Conservation (phyloP, 1,139 yeast genomes). For the Magnusiomyces starmeri region DNA sequence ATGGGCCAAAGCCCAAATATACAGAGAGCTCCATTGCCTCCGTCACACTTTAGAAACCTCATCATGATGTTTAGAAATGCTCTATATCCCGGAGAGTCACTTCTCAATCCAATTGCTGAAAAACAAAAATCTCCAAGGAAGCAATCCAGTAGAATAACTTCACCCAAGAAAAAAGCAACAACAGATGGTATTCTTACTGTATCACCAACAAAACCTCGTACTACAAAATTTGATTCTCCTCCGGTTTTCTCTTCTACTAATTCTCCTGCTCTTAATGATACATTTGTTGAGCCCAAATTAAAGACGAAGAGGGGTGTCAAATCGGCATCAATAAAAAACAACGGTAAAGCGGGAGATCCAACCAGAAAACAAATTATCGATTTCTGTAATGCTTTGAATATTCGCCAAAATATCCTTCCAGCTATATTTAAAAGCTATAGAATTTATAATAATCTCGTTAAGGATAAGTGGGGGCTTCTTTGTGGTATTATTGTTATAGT, state of each 20-base stretch:
- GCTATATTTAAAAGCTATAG: slow-evolving; percentile 30
- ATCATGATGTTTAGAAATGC: slow-evolving; percentile 22
- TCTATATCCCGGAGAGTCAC: slow-evolving; percentile 7
- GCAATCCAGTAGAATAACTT: background rate
- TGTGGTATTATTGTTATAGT: slow-evolving; percentile 32
- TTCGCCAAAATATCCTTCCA: slow-evolving; percentile 21
- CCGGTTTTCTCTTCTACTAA: background rate
- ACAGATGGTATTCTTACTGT: slow-evolving; percentile 12
- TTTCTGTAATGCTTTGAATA: slow-evolving; percentile 24
- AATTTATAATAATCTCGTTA: slow-evolving; percentile 30
- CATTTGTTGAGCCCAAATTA: background rate
- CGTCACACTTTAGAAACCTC: slow-evolving; percentile 23
- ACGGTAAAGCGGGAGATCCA: slow-evolving; percentile 24
- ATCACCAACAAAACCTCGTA: slow-evolving; percentile 7
- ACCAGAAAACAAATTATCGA: slow-evolving; percentile 20
- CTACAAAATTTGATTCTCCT: background rate
- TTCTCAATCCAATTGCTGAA: slow-evolving; percentile 4
- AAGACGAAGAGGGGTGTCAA: slow-evolving; percentile 15
- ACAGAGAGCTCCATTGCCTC: slow-evolving; percentile 28
- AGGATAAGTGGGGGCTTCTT: slow-evolving; percentile 34
- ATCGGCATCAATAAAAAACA: slow-evolving; percentile 13
- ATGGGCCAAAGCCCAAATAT: slow-evolving; percentile 20
- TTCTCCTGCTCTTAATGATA: background rate
- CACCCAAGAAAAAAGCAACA: slow-evolving; percentile 13
- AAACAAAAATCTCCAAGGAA: slow-evolving; percentile 11